phyloP scores from a whole-genome alignment of 768 basidiomycete species.

The Ephemerocybe angulata region DNA sequence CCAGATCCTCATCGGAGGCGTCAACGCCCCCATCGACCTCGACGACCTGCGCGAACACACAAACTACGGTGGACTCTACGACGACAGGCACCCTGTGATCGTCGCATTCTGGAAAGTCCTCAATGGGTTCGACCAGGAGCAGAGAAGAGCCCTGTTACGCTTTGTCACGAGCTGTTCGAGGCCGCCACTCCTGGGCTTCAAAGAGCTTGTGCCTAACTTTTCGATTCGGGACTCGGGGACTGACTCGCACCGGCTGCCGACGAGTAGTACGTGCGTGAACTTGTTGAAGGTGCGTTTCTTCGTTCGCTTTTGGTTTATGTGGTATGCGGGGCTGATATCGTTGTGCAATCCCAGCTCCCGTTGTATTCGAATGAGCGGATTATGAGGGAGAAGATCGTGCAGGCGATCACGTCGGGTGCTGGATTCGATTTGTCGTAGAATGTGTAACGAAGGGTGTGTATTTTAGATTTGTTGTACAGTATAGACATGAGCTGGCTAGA shows the following conservation, averaged over 20 bases:
- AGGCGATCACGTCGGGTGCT: conserved; percentile 83
- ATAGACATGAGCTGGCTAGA: too few relatives aligned
- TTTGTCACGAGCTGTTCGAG: conserved; percentile 94
- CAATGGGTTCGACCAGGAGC: conserved; percentile 72
- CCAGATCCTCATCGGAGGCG: conserved; percentile 86
- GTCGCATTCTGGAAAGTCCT: conserved; percentile 85
- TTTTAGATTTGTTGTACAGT: not conserved
- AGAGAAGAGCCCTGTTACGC: conserved; percentile 71
- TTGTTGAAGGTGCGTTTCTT: conserved; percentile 65
- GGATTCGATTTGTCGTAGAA: conserved; percentile 90
- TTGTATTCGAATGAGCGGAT: conserved; percentile 59
- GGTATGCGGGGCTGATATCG: not conserved
- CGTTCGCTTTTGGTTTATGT: not conserved
- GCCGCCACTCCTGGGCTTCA: conserved; percentile 87
- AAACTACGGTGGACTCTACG: conserved; percentile 77
- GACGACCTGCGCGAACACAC: conserved; percentile 77
- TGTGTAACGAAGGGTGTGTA: not conserved
- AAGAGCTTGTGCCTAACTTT: conserved; percentile 84
- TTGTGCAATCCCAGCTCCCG: conserved; percentile 50
- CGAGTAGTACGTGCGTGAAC: conserved; percentile 88
- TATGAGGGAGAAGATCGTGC: conserved; percentile 72
- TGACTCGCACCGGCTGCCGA: conserved; percentile 69
- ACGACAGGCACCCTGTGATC: conserved; percentile 68
- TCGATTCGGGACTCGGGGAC: conserved; percentile 77
- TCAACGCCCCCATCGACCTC: conserved; percentile 79